phyloP scores from a whole-genome alignment of 179 eudicot genomes.

The Drosera spatulata region DNA sequence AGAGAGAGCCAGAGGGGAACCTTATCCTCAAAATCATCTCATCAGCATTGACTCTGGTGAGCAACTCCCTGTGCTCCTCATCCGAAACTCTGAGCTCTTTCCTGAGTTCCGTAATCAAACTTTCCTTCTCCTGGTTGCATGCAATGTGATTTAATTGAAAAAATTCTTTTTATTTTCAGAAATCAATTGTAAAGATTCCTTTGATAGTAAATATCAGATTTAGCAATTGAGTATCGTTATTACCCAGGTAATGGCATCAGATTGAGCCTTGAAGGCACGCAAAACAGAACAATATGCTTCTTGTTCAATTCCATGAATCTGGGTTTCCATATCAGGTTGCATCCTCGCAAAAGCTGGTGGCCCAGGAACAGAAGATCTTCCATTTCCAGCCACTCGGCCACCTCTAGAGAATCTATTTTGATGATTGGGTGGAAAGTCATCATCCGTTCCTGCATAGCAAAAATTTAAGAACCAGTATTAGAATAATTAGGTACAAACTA shows the following conservation, averaged over 20 bases:
- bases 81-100: constrained; percentile 82
- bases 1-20: constrained; percentile 13
- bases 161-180: no score
- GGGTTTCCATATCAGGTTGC: constrained; percentile 64
- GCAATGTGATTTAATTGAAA: constrained; percentile 1
- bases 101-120: constrained; percentile 78
- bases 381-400: constrained; percentile 52
- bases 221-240: constrained; percentile 7
- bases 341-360: constrained; percentile 38
- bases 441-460: constrained; percentile 58
- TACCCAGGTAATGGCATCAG: constrained; percentile 90
- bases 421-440: constrained; percentile 76
- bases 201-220: constrained; percentile 2
- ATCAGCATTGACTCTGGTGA: constrained; percentile 53
- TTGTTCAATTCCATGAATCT: constrained; percentile 74
- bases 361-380: constrained; percentile 43
- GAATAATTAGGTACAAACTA: background rate
- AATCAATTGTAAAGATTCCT: constrained; percentile 7
- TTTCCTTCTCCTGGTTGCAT: constrained; percentile 63
- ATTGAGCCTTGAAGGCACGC: constrained; percentile 91
- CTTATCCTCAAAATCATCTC: constrained; percentile 57
- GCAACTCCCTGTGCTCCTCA: constrained; percentile 68
- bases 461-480: background rate
- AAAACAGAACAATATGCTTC: constrained; percentile 83
- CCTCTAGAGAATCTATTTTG: constrained; percentile 61